These are phyloP conservation scores for Boletus tomentosulus DNA, from an alignment of 768 basidiomycete species.

Conservation along the genomic window DNA sequence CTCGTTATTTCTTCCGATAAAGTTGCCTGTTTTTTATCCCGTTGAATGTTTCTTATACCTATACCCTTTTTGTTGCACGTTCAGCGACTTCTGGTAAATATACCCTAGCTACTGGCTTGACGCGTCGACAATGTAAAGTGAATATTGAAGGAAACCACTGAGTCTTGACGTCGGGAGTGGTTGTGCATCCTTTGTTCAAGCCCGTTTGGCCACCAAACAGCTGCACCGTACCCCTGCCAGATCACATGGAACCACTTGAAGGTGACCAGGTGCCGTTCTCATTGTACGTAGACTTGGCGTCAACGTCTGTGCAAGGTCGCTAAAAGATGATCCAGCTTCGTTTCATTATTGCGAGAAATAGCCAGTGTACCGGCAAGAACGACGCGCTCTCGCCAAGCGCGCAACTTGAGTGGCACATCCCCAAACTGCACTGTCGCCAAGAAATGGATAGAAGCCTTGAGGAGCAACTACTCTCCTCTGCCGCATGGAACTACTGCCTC, in stretches of 20 bases:
- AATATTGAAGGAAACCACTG: neutral
- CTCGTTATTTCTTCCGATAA: neutral
- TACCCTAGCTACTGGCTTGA: slow-evolving; percentile 16
- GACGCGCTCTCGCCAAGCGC: slow-evolving; percentile 14
- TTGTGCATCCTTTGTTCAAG: too few relatives aligned
- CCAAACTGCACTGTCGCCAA: slow-evolving; percentile 31
- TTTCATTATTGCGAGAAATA: slow-evolving; percentile 47
- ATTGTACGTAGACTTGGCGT: slow-evolving; percentile 33
- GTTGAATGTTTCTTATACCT: slow-evolving; percentile 17
- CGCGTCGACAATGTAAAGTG: neutral
- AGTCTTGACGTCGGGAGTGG: too few relatives aligned
- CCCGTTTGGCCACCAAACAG: too few relatives aligned
- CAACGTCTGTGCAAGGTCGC: neutral
- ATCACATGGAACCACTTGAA: slow-evolving; percentile 11
- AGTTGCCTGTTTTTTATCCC: slow-evolving; percentile 1
- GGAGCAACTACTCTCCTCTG: slow-evolving; percentile 42
- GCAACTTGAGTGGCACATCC: neutral
- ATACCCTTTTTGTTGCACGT: slow-evolving; percentile 24
- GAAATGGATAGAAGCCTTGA: slow-evolving; percentile 44
- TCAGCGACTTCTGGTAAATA: slow-evolving; percentile 11
- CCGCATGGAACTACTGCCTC: slow-evolving; percentile 51
- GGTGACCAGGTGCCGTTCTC: slow-evolving; percentile 36
- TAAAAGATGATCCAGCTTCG: slow-evolving; percentile 36
- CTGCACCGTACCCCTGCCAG: neutral
- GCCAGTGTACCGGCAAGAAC: slow-evolving; percentile 25